Percentiles rank a stretch among this genome's conserved stretches.
phyloP scores from a whole-genome alignment of 73 alveolate species.

The Tetrahymena malaccensis region DNA sequence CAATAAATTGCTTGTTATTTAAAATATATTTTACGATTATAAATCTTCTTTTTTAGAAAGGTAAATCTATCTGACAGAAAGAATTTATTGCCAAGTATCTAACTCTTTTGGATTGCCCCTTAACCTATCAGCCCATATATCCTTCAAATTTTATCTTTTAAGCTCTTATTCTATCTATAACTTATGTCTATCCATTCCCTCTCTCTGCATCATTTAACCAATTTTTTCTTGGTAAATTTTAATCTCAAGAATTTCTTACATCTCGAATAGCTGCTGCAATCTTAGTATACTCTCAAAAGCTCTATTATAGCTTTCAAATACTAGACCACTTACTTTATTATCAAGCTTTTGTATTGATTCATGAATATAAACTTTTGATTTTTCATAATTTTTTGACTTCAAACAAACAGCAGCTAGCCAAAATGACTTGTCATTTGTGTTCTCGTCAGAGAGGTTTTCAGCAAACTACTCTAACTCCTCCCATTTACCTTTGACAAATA shows the following conservation, averaged over 20 bases:
- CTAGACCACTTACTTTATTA: conserved; percentile 81
- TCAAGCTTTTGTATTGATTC: conserved; percentile 84
- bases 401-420: conserved; percentile 84
- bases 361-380: conserved; percentile 78
- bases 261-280: conserved; percentile 80
- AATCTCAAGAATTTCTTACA: conserved; percentile 86
- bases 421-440: conserved; percentile 79
- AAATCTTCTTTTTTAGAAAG: conserved; percentile 29
- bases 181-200: not conserved
- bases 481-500: conserved; percentile 54
- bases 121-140: conserved; percentile 53
- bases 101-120: conserved; percentile 67
- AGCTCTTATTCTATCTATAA: conserved; percentile 17
- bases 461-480: conserved; percentile 82
- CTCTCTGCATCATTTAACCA: conserved; percentile 1
- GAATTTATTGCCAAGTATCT: conserved; percentile 72
- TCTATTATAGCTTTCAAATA: conserved; percentile 89
- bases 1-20: not conserved
- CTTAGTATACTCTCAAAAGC: conserved; percentile 83
- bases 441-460: conserved; percentile 64
- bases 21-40: not conserved
- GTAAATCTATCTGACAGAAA: conserved; percentile 33
- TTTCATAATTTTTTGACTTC: conserved; percentile 61
- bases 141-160: conserved; percentile 70
- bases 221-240: conserved; percentile 29